Evolutionary conservation across 305 asterid species (phyloP), one percentile per base, ranked within the genome.

Genomic region (Withania somnifera): DNA sequence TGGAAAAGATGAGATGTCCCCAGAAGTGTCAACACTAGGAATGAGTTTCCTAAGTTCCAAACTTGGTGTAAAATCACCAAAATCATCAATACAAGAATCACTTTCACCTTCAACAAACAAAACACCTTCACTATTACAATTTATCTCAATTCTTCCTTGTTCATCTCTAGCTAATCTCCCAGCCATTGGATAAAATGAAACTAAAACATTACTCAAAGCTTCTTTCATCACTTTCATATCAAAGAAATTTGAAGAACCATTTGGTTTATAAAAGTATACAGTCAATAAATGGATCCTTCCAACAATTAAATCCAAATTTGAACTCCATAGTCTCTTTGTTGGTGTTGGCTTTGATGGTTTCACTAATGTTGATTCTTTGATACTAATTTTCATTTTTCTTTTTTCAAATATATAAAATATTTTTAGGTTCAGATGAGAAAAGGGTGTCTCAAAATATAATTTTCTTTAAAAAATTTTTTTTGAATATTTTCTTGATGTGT

Each of bases 181-280:
- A 22, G 98, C 95, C 66, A 93, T 91, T 5, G 98, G 97, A 64
- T 93, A 91, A 47, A 92, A 93, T 11, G 84, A 82, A 1, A 89
- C 93, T 11, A 93, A 87, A 14, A 88, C 92, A 22, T 89, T 88
- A 84, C 91, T 81, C 28, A 93, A 87, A 5, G 98, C 91, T 9
- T 86, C 81, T 56, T 81, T 88, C 32, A 93, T 68, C 1, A 76
- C 63, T 1, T 57, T 24, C 0, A 52, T 13, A 51, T 87, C 88
- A 38, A 87, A 87, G 82, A 87, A 87, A 56, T 85, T 83, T 4
- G 82, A 26, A n/a, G 83, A 77, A 7, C 82, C 84, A 38, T 79
- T 87, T 15, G 90, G 86, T 30, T 40, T 79, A 83, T 87, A 87
- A 20, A 87, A 87, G 60, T 87, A 85, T 1, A 87, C 87, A 1